Conservation (phyloP, 352 stramenopile genomes). For the Phytophthora niederhauseri region DNA sequence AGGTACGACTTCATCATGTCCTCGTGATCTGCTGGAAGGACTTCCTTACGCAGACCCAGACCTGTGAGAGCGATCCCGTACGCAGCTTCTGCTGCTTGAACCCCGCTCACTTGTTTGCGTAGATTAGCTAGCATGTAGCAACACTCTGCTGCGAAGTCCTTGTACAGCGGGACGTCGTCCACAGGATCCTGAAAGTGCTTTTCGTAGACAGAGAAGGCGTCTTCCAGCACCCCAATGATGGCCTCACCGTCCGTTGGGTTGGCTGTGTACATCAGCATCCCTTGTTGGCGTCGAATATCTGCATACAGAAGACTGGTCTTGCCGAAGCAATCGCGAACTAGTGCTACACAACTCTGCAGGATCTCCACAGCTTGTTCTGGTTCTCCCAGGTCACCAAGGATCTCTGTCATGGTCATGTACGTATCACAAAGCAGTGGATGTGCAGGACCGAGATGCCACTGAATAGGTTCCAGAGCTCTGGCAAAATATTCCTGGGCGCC, state of each 20-base stretch:
- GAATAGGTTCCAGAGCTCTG: constrained; percentile 36
- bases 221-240: constrained; percentile 54
- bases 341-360: constrained; percentile 30
- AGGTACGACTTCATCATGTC: constrained; percentile 50
- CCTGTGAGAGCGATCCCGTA: constrained; percentile 49
- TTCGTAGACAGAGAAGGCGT: constrained; percentile 62
- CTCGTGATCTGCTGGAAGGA: constrained; percentile 27
- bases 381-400: constrained; percentile 32
- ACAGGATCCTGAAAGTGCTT: constrained; percentile 37
- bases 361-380: constrained; percentile 31
- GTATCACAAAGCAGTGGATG: constrained; percentile 53
- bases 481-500: constrained; percentile 28
- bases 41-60: constrained; percentile 43
- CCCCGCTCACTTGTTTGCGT: constrained; percentile 20
- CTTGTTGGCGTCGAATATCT: constrained; percentile 53
- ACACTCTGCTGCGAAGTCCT: constrained; percentile 39
- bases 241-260: constrained; percentile 31
- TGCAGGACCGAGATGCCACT: constrained; percentile 47
- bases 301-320: constrained; percentile 55
- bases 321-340: constrained; percentile 53
- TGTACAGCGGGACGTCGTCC: constrained; percentile 27
- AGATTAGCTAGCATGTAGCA: constrained; percentile 46
- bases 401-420: constrained; percentile 57
- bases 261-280: constrained; percentile 33
- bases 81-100: constrained; percentile 40